Conservation (phyloP, 164 flowering plant species). For the Malania oleifera region DNA sequence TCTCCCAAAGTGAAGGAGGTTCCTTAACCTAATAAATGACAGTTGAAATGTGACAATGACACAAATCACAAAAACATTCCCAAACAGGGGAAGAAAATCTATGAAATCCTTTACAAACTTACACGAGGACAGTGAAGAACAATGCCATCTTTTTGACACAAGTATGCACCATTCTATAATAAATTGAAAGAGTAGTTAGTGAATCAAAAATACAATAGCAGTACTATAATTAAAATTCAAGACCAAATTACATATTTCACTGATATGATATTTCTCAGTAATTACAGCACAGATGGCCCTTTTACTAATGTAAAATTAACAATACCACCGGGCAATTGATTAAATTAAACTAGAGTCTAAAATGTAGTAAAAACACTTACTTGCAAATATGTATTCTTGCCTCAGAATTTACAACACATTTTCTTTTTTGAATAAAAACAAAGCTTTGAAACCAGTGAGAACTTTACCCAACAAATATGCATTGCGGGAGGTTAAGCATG, state of each 20-base stretch:
- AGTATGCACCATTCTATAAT: conserved; percentile 79
- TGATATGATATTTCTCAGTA: background rate
- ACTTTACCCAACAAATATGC: too few species aligned
- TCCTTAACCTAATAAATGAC: conserved; percentile 68
- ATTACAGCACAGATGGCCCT: background rate
- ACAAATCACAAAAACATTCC: background rate
- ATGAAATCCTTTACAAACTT: conserved; percentile 26
- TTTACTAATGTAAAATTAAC: too few species aligned
- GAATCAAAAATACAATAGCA: background rate
- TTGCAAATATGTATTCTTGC: too few species aligned
- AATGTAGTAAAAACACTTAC: too few species aligned
- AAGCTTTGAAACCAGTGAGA: too few species aligned
- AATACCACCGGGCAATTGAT: too few species aligned
- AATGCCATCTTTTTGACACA: conserved; percentile 91
- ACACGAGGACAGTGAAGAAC: conserved; percentile 77
- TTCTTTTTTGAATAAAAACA: too few species aligned
- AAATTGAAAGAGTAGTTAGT: conserved; percentile 5
- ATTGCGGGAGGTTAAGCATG: too few species aligned
- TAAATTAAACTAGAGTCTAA: too few species aligned
- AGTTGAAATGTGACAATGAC: background rate
- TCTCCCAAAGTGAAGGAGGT: conserved; percentile 88
- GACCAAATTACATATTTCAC: background rate
- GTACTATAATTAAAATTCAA: background rate
- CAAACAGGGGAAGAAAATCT: background rate
- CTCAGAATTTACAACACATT: too few species aligned